Evolutionary conservation across 1,284 basidiomycete genomes (phyloP).

Genomic region (Cutaneotrichosporon cutaneum): DNA sequence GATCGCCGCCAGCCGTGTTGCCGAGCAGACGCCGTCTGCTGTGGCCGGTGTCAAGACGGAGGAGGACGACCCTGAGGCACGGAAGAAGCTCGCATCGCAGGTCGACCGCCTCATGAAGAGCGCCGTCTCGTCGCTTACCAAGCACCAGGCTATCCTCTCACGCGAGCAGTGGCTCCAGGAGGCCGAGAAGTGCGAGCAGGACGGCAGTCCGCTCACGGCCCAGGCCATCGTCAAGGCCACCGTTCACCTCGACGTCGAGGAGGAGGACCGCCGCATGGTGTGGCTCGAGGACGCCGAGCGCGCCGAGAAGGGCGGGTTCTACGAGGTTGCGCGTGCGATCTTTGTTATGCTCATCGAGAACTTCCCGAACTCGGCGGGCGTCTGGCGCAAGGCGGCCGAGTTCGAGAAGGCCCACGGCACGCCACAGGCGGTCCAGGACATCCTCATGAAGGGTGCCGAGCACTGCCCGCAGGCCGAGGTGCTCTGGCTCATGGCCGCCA

Average conservation of each 20-base stretch:
- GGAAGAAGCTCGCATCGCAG: slow-evolving; percentile 57
- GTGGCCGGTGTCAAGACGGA: slow-evolving; percentile 49
- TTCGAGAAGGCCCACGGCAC: slow-evolving; percentile 88
- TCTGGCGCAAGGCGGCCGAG: slow-evolving; percentile 89
- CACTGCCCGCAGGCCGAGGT: slow-evolving; percentile 92
- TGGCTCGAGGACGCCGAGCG: slow-evolving; percentile 91
- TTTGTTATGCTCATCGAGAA: slow-evolving; percentile 85
- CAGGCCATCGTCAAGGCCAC: slow-evolving; percentile 96
- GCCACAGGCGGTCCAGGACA: slow-evolving; percentile 74
- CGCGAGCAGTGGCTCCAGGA: slow-evolving; percentile 96
- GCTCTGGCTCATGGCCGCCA: slow-evolving; percentile 95
- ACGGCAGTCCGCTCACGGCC: slow-evolving; percentile 80
- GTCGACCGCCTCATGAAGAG: slow-evolving; percentile 86
- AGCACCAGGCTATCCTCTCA: slow-evolving; percentile 82
- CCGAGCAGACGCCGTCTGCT: slow-evolving; percentile 72
- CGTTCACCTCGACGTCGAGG: slow-evolving; percentile 89
- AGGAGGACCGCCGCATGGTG: slow-evolving; percentile 83
- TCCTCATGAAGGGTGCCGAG: slow-evolving; percentile 77
- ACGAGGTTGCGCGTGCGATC: slow-evolving; percentile 81
- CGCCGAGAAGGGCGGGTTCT: slow-evolving; percentile 69
- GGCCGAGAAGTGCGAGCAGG: slow-evolving; percentile 85
- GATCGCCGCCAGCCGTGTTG: slow-evolving; percentile 89
- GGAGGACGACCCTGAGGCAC: slow-evolving; percentile 58
- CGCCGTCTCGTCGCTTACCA: slow-evolving; percentile 73
- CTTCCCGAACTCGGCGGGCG: slow-evolving; percentile 75